Evolutionary conservation across 2,329 filamentous ascomycete genomes (phyloP), one percentile per base, ranked within the genome.

Genomic region (Arachnomyces sp.): DNA sequence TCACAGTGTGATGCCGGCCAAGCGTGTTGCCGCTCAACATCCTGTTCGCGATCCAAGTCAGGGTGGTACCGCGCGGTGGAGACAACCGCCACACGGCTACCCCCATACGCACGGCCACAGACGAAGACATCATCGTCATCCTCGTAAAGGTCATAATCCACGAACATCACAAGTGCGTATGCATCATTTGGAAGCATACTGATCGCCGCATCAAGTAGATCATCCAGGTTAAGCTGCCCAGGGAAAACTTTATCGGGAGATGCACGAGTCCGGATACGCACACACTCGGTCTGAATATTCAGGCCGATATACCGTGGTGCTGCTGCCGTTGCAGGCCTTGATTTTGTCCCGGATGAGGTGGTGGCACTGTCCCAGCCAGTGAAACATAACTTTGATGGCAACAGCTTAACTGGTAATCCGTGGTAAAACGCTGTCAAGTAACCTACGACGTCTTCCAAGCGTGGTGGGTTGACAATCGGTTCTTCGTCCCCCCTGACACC

Each of bases 1-100:
- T 59, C 62, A 50, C 80, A 84, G 55, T 84, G 81, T 4, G 73
- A 76, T 3, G 72, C 66, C 0, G 80, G 80, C 82, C 80, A 86
- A 45, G 71, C 69, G 55, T 86, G 80, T 1, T 54, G 51, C 12
- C 59, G 50, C 30, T 77, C 65, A 3, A 62, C 51, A 12, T 71
- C 68, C 15, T 78, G 59, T 0, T 46, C 41, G 0, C 34, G 31
- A 46, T 74, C 66, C 2, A 73, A 52, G 0, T 18, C 18, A 1
- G 80, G 80, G 34, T 77, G 66, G 46, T 85, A 84, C 17, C 81
- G 63, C 7, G 80, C 78, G 0, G 66, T 71, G 0, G 74, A 78
- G 0, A 86, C 75, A 1, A 84, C 71, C 0, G 72, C 71, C 1
- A 85, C 72, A 3, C 80, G 67, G 42, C 73, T 78, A 0, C 72